phyloP scores from a whole-genome alignment of 2,329 filamentous ascomycete species.

The Fusarium verrucosum region DNA sequence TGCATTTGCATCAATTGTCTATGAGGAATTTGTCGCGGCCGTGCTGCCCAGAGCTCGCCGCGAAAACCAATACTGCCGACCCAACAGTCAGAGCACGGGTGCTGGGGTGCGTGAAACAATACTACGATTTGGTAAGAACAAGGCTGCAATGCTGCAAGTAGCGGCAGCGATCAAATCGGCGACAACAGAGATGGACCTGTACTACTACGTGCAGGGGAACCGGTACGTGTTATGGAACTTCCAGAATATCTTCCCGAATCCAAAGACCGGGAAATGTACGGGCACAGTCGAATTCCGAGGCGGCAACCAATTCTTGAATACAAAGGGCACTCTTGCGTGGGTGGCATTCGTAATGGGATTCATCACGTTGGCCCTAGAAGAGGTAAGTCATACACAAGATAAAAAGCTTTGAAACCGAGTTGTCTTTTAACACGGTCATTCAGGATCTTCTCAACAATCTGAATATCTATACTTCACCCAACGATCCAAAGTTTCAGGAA shows the following conservation, averaged over 20 bases:
- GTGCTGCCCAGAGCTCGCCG: constrained; percentile 48
- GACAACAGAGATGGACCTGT: constrained; percentile 46
- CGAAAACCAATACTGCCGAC: constrained; percentile 50
- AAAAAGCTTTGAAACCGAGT: background rate
- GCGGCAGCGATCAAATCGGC: constrained; percentile 45
- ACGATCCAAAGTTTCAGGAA: constrained; percentile 45
- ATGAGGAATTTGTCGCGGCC: constrained; percentile 49
- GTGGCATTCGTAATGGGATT: constrained; percentile 53
- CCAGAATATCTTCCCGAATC: constrained; percentile 51
- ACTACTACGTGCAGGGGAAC: constrained; percentile 52
- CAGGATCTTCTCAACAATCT: constrained; percentile 48
- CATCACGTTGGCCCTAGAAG: constrained; percentile 50
- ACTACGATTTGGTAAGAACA: constrained; percentile 42
- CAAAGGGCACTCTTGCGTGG: constrained; percentile 51
- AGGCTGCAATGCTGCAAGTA: constrained; percentile 41
- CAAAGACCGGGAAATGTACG: constrained; percentile 50
- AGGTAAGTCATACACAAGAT: constrained; percentile 40
- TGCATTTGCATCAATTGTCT: constrained; percentile 49
- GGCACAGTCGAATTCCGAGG: constrained; percentile 54
- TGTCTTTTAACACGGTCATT: constrained; percentile 9
- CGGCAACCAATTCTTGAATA: constrained; percentile 52
- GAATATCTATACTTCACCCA: constrained; percentile 40
- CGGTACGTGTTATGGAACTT: constrained; percentile 55
- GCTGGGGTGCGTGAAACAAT: constrained; percentile 46
- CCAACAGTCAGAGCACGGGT: constrained; percentile 47